Evolutionary conservation across 2,329 filamentous ascomycete genomes (phyloP), one percentile per base, ranked within the genome.

Genomic region (Monilinia polystroma): DNA sequence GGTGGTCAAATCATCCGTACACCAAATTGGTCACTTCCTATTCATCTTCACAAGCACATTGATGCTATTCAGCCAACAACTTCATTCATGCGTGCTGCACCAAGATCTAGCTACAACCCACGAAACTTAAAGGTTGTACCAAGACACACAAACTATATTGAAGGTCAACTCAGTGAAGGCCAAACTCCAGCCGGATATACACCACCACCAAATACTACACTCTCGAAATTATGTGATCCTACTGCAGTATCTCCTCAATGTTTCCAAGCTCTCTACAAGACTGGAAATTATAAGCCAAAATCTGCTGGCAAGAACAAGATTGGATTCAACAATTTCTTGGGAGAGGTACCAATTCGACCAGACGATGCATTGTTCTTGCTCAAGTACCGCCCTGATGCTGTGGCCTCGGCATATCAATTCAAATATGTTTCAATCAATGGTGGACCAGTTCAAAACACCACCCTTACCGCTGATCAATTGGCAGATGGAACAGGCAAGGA

Each of bases 171-270:
- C 38, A 45, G 35, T 26, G 51, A 54, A 23, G 58, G 51, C 2
- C 41, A 63, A 4, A 49, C 29, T 38, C 57, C 64, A n/a, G 70
- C 63, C 72, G 69, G 66, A 67, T 78, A 75, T 52, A 71, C 66
- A 65, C 73, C 63, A 71, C 73, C 72, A 66, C 76, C 68, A 20
- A 73, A 76, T 64, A 60, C 73, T 11, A 74, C 69, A n/a, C 66
- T 72, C 32, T 52, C 67, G 14, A 64, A 68, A 66, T 79, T 98
- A 93, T 80, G 94, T 93, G 74, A 97, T 41, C 43, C 70, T 23
- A 64, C 63, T 45, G 66, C 68, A 32, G 70, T 72, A 2, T 71
- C 71, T 10, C 68, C 68, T 23, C 55, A 71, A 12, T 73, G 71
- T 47, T 72, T 73, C 55, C 59, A 41, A 23, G 72, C 63, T 38